phyloP scores from a whole-genome alignment of 495 filamentous ascomycete genomes.

The Aspergillus conjunctus region DNA sequence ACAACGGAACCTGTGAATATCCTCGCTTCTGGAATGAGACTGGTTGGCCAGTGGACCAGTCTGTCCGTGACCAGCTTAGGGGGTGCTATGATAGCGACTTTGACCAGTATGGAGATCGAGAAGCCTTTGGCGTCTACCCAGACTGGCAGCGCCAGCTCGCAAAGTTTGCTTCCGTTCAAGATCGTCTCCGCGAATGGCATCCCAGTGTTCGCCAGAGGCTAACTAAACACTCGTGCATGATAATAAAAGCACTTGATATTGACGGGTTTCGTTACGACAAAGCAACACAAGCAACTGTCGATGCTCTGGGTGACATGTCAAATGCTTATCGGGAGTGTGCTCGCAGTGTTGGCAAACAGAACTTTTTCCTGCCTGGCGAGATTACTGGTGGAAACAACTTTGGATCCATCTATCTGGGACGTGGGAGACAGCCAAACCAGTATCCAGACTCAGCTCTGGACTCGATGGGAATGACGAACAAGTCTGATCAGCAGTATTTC shows the following conservation, averaged over 20 bases:
- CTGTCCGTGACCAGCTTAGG: constrained; percentile 46
- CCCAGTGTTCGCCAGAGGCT: constrained; percentile 61
- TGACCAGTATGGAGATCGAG: constrained; percentile 69
- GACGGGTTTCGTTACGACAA: constrained; percentile 74
- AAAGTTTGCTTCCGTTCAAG: constrained; percentile 75
- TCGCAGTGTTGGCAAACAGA: constrained; percentile 55
- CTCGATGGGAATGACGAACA: constrained; percentile 49
- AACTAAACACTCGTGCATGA: constrained; percentile 66
- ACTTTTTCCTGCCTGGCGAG: constrained; percentile 68
- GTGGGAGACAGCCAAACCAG: constrained; percentile 61
- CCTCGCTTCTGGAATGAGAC: constrained; percentile 69
- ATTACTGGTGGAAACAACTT: constrained; percentile 65
- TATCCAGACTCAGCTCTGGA: constrained; percentile 48
- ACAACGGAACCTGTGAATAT: constrained; percentile 61
- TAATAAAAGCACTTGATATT: constrained; percentile 64
- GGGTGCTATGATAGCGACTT: constrained; percentile 73
- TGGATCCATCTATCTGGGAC: constrained; percentile 66
- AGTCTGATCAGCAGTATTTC: constrained; percentile 50
- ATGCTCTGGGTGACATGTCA: constrained; percentile 62
- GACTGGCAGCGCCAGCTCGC: constrained; percentile 70
- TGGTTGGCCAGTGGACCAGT: constrained; percentile 53
- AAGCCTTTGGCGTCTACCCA: constrained; percentile 68
- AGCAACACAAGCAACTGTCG: constrained; percentile 65
- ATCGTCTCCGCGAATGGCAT: constrained; percentile 72
- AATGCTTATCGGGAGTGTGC: constrained; percentile 59